Conservation (phyloP, 140 eudicot genomes). For the Bidens hawaiensis region DNA sequence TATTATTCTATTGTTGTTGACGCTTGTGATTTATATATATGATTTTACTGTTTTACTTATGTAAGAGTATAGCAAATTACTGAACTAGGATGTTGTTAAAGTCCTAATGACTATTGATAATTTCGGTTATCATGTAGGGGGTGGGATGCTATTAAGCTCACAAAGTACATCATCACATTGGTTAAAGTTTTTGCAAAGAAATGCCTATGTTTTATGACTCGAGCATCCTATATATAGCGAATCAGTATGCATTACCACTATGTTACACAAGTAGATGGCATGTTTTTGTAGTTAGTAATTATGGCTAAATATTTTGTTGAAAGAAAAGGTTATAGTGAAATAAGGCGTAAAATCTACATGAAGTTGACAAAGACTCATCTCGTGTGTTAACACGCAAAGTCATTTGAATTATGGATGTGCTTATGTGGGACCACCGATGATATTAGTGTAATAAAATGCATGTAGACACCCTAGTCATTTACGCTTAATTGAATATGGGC, state of each 20-base stretch:
- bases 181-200: neutral
- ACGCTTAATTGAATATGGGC: slow-evolving; percentile 1
- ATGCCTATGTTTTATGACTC: neutral
- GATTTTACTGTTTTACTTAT: neutral
- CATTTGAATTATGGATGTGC: slow-evolving; percentile 2
- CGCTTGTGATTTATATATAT: neutral
- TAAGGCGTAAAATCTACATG: slow-evolving; percentile 1
- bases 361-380: neutral
- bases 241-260: neutral
- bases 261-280: neutral
- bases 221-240: neutral
- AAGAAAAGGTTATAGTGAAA: neutral
- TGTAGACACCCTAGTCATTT: slow-evolving; percentile 15
- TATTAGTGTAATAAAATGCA: slow-evolving; percentile 15
- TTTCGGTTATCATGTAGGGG: neutral
- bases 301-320: neutral
- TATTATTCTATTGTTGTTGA: neutral
- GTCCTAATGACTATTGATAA: neutral
- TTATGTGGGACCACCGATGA: slow-evolving; percentile 9
- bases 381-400: slow-evolving; percentile 19
- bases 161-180: neutral
- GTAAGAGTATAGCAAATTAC: neutral
- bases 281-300: slow-evolving; percentile 5
- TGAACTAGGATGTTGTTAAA: neutral
- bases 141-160: neutral